These are phyloP conservation scores for Apiospora pterosperma DNA, from an alignment of 2,329 filamentous ascomycete species.

Conservation along the genomic window DNA sequence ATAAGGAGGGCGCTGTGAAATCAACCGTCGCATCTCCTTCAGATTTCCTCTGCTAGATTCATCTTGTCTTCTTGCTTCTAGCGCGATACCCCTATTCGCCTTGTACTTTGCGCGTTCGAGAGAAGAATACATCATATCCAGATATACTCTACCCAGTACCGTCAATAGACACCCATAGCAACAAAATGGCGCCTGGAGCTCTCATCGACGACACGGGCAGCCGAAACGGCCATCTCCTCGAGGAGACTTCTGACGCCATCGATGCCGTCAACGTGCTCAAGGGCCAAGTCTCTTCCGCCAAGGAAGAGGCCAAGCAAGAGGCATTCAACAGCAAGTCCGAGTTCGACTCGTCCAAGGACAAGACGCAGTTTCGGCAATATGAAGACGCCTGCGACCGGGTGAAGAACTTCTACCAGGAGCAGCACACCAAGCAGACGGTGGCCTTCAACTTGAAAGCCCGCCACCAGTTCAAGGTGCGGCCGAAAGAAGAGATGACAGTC, in stretches of 20 bases:
- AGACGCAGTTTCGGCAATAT: constrained; percentile 78
- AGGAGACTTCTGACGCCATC: constrained; percentile 43
- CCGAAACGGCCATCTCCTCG: constrained; percentile 34
- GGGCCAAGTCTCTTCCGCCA: constrained; percentile 25
- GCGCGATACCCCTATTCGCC: background rate
- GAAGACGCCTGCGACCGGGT: constrained; percentile 79
- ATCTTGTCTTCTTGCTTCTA: background rate
- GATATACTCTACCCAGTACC: background rate
- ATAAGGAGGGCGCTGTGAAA: background rate
- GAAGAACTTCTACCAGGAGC: constrained; percentile 79
- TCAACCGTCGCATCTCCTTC: background rate
- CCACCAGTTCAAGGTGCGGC: constrained; percentile 62
- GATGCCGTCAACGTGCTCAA: constrained; percentile 55
- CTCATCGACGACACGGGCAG: constrained; percentile 23
- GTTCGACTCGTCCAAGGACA: constrained; percentile 75
- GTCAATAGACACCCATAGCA: background rate
- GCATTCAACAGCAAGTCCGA: constrained; percentile 48
- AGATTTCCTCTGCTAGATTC: background rate
- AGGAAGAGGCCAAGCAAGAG: background rate
- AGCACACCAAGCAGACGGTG: constrained; percentile 69
- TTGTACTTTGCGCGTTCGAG: no score
- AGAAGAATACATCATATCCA: background rate
- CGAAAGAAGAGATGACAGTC: constrained; percentile 70
- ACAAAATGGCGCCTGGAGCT: constrained; percentile 27
- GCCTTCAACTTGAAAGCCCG: constrained; percentile 83